Percentiles rank a stretch among this genome's conserved stretches.
Conservation (phyloP, 208 protist species). For the Acanthamoeba polyphaga region DNA sequence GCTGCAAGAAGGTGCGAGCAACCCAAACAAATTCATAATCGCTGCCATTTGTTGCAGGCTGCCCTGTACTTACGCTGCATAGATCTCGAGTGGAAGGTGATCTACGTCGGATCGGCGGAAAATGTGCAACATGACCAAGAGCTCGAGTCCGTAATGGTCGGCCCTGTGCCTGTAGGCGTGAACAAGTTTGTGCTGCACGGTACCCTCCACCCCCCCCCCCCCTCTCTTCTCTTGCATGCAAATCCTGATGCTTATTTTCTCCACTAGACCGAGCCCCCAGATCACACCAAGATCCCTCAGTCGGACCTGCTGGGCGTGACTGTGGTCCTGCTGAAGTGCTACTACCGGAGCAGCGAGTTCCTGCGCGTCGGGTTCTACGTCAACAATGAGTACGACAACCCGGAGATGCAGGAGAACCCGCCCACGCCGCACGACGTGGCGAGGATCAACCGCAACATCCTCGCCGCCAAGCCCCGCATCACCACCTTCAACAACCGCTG, state of each 20-base stretch:
- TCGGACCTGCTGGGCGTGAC: constrained; percentile 97
- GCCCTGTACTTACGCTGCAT: constrained; percentile 5
- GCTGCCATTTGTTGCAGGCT: background rate
- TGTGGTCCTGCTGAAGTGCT: constrained; percentile 96
- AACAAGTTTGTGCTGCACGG: constrained; percentile 96
- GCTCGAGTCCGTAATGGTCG: constrained; percentile 97
- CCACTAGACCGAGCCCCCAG: constrained; percentile 93
- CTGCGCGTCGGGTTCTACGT: constrained; percentile 98
- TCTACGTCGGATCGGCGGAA: constrained; percentile 98
- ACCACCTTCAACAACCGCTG: constrained; percentile 89
- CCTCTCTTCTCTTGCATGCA: background rate
- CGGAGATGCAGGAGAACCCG: constrained; percentile 80
- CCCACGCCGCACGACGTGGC: constrained; percentile 82
- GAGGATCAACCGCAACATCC: constrained; percentile 87
- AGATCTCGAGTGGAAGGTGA: constrained; percentile 97
- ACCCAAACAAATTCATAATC: background rate
- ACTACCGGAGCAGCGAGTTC: constrained; percentile 97
- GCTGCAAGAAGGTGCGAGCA: constrained; percentile 84
- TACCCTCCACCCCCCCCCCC: background rate
- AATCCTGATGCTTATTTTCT: background rate
- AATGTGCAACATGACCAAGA: constrained; percentile 96
- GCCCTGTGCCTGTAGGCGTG: constrained; percentile 94
- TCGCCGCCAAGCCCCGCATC: constrained; percentile 88
- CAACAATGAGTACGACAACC: constrained; percentile 90
- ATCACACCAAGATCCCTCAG: constrained; percentile 93